Percentiles rank a stretch among this genome's conserved stretches.
Evolutionary conservation across 2,329 filamentous ascomycete genomes (phyloP).

Genomic region (Aphanoascus verrucosus): DNA sequence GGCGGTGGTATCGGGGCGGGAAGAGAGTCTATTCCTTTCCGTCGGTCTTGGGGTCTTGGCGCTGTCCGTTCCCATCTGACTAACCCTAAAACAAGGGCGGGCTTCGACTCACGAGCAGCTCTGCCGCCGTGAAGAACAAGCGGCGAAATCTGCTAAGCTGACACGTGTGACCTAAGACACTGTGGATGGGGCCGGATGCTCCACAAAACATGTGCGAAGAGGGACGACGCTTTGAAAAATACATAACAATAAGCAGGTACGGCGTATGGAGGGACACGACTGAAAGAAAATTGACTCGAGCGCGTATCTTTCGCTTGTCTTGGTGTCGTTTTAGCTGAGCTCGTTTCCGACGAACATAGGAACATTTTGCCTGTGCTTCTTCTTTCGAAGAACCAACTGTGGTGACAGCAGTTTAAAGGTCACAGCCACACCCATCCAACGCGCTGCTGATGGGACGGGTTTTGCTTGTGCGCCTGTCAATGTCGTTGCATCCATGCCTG

Average conservation of each 20-base stretch:
- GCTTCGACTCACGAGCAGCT: not conserved
- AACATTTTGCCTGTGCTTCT: too few relatives aligned
- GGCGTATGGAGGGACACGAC: not conserved
- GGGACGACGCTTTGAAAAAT: not conserved
- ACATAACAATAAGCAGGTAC: constrained; percentile 5
- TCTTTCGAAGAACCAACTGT: too few relatives aligned
- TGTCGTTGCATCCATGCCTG: not conserved
- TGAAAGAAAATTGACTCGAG: not conserved
- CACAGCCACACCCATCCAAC: not conserved
- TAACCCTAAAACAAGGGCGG: not conserved
- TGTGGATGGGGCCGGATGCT: constrained; percentile 7
- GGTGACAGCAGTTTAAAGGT: too few relatives aligned
- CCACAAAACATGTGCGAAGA: constrained; percentile 9
- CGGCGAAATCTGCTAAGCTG: constrained; percentile 1
- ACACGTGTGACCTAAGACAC: constrained; percentile 8
- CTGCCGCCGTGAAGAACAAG: constrained; percentile 1
- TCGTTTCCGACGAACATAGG: too few relatives aligned
- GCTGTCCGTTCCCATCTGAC: constrained; percentile 2
- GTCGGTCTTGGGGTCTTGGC: constrained; percentile 4
- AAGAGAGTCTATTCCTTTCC: not conserved
- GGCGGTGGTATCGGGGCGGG: too few relatives aligned
- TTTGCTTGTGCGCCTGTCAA: not conserved
- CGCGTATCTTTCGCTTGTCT: too few relatives aligned
- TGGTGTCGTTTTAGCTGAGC: too few relatives aligned
- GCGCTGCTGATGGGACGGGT: not conserved